Conservation (phyloP, 495 filamentous ascomycete genomes). For the Parmelia sp. region DNA sequence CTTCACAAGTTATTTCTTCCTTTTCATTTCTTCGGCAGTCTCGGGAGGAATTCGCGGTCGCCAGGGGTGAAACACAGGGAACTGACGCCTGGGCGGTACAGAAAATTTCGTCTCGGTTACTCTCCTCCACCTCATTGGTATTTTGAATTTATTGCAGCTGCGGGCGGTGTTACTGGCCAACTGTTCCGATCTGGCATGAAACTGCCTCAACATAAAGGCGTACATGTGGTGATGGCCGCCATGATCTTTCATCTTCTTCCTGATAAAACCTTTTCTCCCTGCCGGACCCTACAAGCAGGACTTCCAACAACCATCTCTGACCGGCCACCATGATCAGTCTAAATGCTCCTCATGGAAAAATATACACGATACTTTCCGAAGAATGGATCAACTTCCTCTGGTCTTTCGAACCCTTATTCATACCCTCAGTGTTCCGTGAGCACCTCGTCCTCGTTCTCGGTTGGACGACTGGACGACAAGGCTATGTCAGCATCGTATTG, state of each 20-base stretch:
- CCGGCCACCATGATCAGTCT: neutral
- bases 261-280: neutral
- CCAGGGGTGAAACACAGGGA: neutral
- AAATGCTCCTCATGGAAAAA: slow-evolving; percentile 5
- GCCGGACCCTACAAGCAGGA: neutral
- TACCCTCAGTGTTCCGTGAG: neutral
- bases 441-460: slow-evolving; percentile 8
- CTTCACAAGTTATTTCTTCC: neutral
- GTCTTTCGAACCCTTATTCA: neutral
- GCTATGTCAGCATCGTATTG: slow-evolving; percentile 15
- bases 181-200: neutral
- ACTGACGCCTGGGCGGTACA: neutral
- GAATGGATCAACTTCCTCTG: neutral
- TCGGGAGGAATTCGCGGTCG: neutral
- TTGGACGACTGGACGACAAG: slow-evolving; percentile 5
- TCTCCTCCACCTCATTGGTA: neutral
- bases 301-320: neutral
- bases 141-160: neutral
- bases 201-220: neutral
- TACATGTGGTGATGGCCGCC: neutral
- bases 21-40: neutral
- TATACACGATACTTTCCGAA: slow-evolving; percentile 3
- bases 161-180: neutral
- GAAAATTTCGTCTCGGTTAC: neutral
- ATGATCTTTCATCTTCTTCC: neutral